A percentile compares a stretch with the other conserved stretches of the same genome.
These are phyloP conservation scores for Mortierella sp. DNA, from an alignment of 371 early-diverging fungal genomes.

Conservation along the genomic window DNA sequence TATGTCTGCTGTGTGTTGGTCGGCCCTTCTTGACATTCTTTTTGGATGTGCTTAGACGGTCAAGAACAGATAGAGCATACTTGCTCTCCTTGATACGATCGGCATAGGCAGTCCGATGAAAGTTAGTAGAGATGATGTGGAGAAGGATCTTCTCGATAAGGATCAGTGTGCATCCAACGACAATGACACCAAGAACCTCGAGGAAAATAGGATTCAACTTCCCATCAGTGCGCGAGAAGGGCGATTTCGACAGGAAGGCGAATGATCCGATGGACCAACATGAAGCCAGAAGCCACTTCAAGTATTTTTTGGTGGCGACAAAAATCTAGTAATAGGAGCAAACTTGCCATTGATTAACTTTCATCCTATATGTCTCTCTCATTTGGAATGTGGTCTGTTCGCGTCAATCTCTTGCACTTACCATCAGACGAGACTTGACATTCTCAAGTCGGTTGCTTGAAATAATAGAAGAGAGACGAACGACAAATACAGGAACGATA, in stretches of 20 bases:
- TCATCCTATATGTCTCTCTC: too few relatives aligned
- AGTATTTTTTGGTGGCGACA: conserved; percentile 48
- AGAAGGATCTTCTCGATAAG: conserved; percentile 46
- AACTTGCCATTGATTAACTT: too few relatives aligned
- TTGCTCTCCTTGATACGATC: conserved; percentile 69
- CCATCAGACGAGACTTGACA: conserved; percentile 38
- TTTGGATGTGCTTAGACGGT: conserved; percentile 42
- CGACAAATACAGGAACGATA: conserved; percentile 39
- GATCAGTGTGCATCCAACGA: conserved; percentile 39
- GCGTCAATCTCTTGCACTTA: conserved; percentile 11
- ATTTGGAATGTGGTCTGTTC: too few relatives aligned
- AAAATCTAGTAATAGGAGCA: conserved; percentile 23
- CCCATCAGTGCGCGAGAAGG: conserved; percentile 17
- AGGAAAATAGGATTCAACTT: conserved; percentile 31
- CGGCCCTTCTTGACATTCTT: conserved; percentile 34
- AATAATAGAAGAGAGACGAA: conserved; percentile 33
- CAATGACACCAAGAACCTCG: conserved; percentile 37
- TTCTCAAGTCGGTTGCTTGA: conserved; percentile 26
- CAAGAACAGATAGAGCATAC: conserved; percentile 56
- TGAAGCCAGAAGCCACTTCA: conserved; percentile 46
- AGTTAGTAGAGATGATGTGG: conserved; percentile 60
- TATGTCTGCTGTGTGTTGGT: conserved; percentile 44
- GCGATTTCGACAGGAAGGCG: conserved; percentile 37
- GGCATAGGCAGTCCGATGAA: conserved; percentile 68
- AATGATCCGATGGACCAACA: conserved; percentile 55